Evolutionary conservation across 441 rosid species (phyloP), one percentile per base, ranked within the genome.

Genomic region (Adansonia madagascariensis): DNA sequence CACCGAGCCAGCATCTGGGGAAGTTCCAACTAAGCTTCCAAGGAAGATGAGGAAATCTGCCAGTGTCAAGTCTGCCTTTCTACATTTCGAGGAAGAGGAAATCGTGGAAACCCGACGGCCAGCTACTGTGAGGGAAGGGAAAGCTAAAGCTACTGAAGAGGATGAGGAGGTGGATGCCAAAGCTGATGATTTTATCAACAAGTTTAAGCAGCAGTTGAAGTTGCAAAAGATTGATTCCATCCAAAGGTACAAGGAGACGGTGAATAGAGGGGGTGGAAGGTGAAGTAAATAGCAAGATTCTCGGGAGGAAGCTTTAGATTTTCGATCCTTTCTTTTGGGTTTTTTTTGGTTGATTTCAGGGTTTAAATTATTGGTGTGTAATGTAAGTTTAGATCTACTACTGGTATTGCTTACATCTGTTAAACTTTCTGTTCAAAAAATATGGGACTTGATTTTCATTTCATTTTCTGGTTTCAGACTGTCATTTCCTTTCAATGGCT

Each of bases 11-110:
- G 61, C 89, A 11, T 43, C 91, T 0, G 97, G 97, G 18, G 82
- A 83, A 35, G 24, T 83, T 0, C 89, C 86, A n/a, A 74, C 78
- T 24, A 95, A 91, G 78, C 90, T 93, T 0, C 75, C 93, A 0
- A 86, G 78, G 84, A 93, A 92, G 84, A 88, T 95, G 93, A 91
- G 73, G 91, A 93, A 91, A 75, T 93, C 98, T 0, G 93, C 99
- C 0, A 95, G 98, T n/a, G 69, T 82, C 0, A 92, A 89, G 55
- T 88, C 96, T 3, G 85, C 91, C 0, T 91, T 91, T 44, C 73
- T 84, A 31, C 92, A 90, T 74, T 91, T 85, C 11, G 81, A 83
- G 64, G 94, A 87, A 57, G 88, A 80, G 0, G 94, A 89, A 17
- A 76, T 78, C n/a, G 86, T 86, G 0, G 94, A 92, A 53, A 55